Base-by-base conservation (phyloP, 2,329 filamentous ascomycete genomes). In the Balansia obtecta region DNA sequence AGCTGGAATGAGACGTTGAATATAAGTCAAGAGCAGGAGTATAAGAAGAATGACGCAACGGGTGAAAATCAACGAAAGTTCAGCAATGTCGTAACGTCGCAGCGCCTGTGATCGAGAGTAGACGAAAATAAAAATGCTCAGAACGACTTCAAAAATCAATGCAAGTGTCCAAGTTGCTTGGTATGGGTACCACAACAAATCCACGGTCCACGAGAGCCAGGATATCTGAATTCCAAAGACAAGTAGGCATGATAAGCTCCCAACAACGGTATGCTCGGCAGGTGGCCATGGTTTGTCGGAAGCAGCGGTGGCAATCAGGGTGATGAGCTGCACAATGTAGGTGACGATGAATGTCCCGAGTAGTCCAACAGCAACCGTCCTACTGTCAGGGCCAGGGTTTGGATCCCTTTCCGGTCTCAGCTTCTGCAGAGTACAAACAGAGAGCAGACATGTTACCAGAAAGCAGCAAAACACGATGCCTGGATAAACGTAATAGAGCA, bases 151-250 rank as follows among this genome's bases (percentile, higher is more conserved):
- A 37, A 78, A 75, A 13, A 71, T 57, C 8, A 83, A 64, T 13
- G 76, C 77, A 15, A 85, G 62, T 32, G 76, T 56, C 72, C 82
- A 85, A 12, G 78, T 77, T 16, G 80, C 82, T 54, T 77, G 76
- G 54, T 80, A 81, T 0, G 82, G 80, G 56, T 82, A 80, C 72
- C 80, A 83, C 10, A 79, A 71, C 2, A 73, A 70, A 48, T 71
- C 68, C 32, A 69, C 61, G 16, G 69, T 67, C 48, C 79, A 75
- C 2, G 71, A 65, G 13, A 85, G 69, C 18, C 71, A 72, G 40
- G 76, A 70, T 52, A 80, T 67, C 56, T 84, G 71, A 13, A 82
- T 72, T 3, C 78, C 75, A 63, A 83, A 87, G n/a, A 80, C 70
- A 30, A 86, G 65, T 44, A 81, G 70, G 50, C 79, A 83, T 1